A percentile compares a stretch with the other conserved stretches of the same genome.
Conservation (phyloP, 2,329 filamentous ascomycete species). For the Xylaria sp. region DNA sequence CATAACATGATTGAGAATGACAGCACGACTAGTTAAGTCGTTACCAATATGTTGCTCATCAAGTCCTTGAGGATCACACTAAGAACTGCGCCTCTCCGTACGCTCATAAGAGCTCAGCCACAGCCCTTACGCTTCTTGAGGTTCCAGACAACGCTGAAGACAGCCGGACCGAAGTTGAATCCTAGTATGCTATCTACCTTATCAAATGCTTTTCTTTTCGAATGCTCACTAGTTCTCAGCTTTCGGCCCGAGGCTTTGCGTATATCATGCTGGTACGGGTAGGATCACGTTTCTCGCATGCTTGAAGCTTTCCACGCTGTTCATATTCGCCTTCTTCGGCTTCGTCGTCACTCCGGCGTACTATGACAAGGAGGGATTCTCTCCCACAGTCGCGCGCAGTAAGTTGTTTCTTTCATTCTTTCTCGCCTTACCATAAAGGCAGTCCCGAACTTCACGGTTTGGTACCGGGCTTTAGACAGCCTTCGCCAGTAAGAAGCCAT, state of each 20-base stretch:
- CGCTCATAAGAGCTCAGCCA: background rate
- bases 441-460: too few species aligned
- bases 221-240: slow-evolving; percentile 40
- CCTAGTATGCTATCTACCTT: slow-evolving; percentile 15
- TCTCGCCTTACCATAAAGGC: too few species aligned
- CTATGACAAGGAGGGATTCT: slow-evolving; percentile 44
- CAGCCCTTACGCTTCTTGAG: slow-evolving; percentile 8
- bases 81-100: background rate
- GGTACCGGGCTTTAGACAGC: too few species aligned
- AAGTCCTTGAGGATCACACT: slow-evolving; percentile 11
- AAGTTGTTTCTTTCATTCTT: slow-evolving; percentile 17
- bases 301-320: slow-evolving; percentile 73
- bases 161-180: slow-evolving; percentile 11
- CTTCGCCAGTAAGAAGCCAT: too few species aligned
- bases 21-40: background rate
- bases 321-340: slow-evolving; percentile 70
- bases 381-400: slow-evolving; percentile 35
- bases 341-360: slow-evolving; percentile 68
- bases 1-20: background rate
- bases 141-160: slow-evolving; percentile 32
- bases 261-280: slow-evolving; percentile 76
- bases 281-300: slow-evolving; percentile 71
- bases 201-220: background rate
- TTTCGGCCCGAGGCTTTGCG: slow-evolving; percentile 65
- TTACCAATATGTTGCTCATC: slow-evolving; percentile 30